Percentiles rank a stretch among this genome's conserved stretches.
Conservation (phyloP, 1,139 yeast species). For the Nakaseomyces nivariensis region DNA sequence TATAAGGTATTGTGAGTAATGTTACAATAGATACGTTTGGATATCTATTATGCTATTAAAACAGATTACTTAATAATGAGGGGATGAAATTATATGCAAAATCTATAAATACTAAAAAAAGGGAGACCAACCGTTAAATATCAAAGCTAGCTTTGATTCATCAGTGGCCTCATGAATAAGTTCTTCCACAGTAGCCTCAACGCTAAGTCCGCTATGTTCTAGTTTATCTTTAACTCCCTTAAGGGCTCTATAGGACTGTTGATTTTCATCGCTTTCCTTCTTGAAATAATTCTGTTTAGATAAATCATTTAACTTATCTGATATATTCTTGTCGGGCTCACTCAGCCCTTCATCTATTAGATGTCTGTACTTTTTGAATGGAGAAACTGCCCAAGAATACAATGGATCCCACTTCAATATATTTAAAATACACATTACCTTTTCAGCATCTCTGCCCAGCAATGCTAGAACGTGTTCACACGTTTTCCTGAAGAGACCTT, state of each 20-base stretch:
- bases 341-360: constrained; percentile 20
- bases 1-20: no score
- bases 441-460: constrained; percentile 53
- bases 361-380: constrained; percentile 44
- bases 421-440: constrained; percentile 72
- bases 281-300: neutral
- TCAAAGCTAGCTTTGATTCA: constrained; percentile 54
- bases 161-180: constrained; percentile 70
- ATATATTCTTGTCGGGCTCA: neutral
- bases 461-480: constrained; percentile 70
- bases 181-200: constrained; percentile 77
- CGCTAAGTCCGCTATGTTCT: constrained; percentile 55
- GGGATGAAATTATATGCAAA: neutral
- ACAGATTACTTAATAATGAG: no score
- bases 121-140: constrained; percentile 76
- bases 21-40: no score
- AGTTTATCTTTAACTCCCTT: constrained; percentile 64
- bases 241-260: constrained; percentile 65
- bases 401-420: constrained; percentile 88
- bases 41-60: no score
- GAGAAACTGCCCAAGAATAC: constrained; percentile 81
- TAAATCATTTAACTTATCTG: neutral
- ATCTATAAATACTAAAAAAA: constrained; percentile 25
- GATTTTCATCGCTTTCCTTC: constrained; percentile 33
- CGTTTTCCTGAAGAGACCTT: constrained; percentile 62